A percentile compares a stretch with the other conserved stretches of the same genome.
phyloP scores from a whole-genome alignment of 2,329 filamentous ascomycete genomes.

The Xylariaceae sp. region DNA sequence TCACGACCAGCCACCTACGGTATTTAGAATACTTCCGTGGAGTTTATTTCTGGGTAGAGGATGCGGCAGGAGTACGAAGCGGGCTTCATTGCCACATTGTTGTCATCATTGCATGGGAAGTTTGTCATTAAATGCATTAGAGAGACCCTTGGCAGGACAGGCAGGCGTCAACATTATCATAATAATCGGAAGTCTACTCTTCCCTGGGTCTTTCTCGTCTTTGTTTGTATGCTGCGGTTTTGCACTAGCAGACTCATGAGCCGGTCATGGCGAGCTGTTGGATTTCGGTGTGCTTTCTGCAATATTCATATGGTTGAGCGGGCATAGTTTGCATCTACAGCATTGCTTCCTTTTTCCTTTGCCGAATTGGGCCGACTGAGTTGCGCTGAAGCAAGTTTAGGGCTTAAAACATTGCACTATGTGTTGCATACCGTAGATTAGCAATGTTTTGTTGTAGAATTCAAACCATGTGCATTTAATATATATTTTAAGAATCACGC shows the following conservation, averaged over 20 bases:
- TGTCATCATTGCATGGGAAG: neutral
- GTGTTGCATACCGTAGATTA: constrained; percentile 15
- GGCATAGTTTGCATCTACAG: constrained; percentile 17
- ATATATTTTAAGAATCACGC: neutral
- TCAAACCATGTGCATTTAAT: neutral
- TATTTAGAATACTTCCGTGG: neutral
- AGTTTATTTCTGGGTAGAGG: neutral
- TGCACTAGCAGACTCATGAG: neutral
- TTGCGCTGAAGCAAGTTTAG: no score
- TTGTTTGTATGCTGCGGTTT: neutral
- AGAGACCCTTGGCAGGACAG: neutral
- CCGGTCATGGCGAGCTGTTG: constrained; percentile 1
- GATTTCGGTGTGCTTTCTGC: constrained; percentile 5
- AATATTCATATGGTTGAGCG: constrained; percentile 16
- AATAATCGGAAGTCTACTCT: neutral
- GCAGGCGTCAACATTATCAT: neutral
- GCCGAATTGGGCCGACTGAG: no score
- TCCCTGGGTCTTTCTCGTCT: neutral
- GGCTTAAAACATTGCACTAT: no score
- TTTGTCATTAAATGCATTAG: neutral
- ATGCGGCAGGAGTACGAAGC: neutral
- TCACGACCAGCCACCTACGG: constrained; percentile 2
- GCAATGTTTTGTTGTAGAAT: neutral
- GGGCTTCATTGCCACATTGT: neutral
- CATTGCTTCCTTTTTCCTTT: constrained; percentile 12